Evolutionary conservation across 2,329 filamentous ascomycete species (phyloP).

Genomic region (Colletotrichum cereale): DNA sequence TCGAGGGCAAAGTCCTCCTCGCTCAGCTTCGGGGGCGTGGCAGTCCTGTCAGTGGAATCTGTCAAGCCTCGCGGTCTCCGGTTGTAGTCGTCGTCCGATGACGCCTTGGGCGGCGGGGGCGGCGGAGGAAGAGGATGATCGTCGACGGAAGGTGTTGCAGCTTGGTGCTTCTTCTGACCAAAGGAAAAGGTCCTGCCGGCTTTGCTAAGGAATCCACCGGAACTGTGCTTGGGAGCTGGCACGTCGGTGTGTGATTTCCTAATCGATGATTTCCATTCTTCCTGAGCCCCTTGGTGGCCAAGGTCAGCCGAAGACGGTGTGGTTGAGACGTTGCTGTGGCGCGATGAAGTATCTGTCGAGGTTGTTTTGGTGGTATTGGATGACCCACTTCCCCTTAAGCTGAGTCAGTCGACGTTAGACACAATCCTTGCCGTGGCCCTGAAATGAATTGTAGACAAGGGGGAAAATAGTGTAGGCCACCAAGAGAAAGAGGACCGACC

Average conservation of each 20-base stretch:
- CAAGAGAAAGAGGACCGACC: slow-evolving; percentile 19
- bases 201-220: slow-evolving; percentile 64
- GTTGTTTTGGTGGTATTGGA: slow-evolving; percentile 72
- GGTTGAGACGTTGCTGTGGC: slow-evolving; percentile 73
- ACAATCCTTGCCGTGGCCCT: slow-evolving; percentile 43
- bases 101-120: slow-evolving; percentile 52
- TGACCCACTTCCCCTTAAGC: slow-evolving; percentile 67
- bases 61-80: slow-evolving; percentile 64
- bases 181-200: slow-evolving; percentile 72
- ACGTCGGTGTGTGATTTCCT: slow-evolving; percentile 56
- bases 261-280: slow-evolving; percentile 54
- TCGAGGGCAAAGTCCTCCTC: slow-evolving; percentile 61
- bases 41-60: slow-evolving; percentile 65
- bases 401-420: slow-evolving; percentile 53
- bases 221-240: slow-evolving; percentile 61
- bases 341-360: slow-evolving; percentile 71
- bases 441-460: slow-evolving; percentile 41
- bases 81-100: slow-evolving; percentile 47
- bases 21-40: slow-evolving; percentile 63
- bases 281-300: slow-evolving; percentile 50
- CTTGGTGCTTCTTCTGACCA: slow-evolving; percentile 64
- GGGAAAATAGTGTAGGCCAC: slow-evolving; percentile 28
- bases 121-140: slow-evolving; percentile 52
- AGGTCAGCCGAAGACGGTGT: slow-evolving; percentile 68
- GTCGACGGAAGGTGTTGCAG: slow-evolving; percentile 53